Evolutionary conservation across 2,329 filamentous ascomycete genomes (phyloP).

Genomic region (Huntiella bhutanensis): DNA sequence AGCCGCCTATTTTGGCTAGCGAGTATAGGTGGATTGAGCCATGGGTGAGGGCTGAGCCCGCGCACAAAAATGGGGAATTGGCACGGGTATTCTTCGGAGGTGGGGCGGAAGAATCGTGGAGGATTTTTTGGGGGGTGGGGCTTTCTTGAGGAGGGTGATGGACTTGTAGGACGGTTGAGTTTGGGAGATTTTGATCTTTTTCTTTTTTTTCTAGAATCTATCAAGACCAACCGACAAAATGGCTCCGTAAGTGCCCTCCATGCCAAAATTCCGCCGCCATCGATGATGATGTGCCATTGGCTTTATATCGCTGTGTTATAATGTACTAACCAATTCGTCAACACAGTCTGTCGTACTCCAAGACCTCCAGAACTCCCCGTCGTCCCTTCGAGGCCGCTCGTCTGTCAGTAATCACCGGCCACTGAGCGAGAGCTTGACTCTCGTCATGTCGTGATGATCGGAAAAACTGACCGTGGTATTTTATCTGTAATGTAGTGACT

Average conservation of each 20-base stretch:
- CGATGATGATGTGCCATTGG: neutral
- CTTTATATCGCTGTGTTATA: neutral
- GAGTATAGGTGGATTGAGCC: conserved; percentile 5
- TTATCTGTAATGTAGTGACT: conserved; percentile 52
- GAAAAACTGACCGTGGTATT: conserved; percentile 39
- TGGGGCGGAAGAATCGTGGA: neutral
- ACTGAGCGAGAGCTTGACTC: conserved; percentile 97
- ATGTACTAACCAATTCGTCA: conserved; percentile 12
- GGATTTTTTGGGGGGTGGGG: too few relatives aligned
- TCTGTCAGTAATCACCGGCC: conserved; percentile 93
- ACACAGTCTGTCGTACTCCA: conserved; percentile 49
- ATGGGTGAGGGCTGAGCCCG: conserved; percentile 10
- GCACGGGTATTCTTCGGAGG: conserved; percentile 9
- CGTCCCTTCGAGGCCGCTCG: conserved; percentile 99
- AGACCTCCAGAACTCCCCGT: conserved; percentile 98
- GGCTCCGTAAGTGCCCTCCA: conserved; percentile 21
- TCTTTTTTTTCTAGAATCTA: conserved; percentile 10
- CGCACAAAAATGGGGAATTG: conserved; percentile 8
- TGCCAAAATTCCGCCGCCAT: neutral
- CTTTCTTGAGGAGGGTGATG: neutral
- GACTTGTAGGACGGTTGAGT: conserved; percentile 6
- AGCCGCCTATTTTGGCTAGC: conserved; percentile 2
- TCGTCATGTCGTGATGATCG: conserved; percentile 75
- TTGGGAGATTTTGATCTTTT: conserved; percentile 11
- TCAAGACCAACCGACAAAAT: conserved; percentile 20